phyloP scores from a whole-genome alignment of 2,329 filamentous ascomycete genomes.

The Magnaporthiopsis incrustans region DNA sequence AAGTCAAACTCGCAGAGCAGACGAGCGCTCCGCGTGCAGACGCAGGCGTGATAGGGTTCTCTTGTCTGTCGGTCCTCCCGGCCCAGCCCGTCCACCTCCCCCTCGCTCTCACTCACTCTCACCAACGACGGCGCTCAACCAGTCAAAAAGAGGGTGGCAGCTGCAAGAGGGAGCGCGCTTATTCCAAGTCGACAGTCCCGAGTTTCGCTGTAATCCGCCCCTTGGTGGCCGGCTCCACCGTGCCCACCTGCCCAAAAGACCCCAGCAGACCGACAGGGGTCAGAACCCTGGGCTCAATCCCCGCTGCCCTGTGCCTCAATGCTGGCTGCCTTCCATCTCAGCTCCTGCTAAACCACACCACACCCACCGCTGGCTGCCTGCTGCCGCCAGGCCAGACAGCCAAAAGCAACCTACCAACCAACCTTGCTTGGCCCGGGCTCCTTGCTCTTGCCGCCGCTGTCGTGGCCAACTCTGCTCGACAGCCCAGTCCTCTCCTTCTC shows the following conservation, averaged over 20 bases:
- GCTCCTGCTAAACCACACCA: neutral
- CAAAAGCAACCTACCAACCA: neutral
- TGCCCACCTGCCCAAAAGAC: neutral
- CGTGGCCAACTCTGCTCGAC: slow-evolving; percentile 6
- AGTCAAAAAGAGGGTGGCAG: neutral
- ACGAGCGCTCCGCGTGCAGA: neutral
- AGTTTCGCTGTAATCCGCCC: neutral
- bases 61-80: neutral
- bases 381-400: neutral
- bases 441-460: neutral
- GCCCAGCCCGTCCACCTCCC: neutral
- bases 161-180: neutral
- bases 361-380: neutral
- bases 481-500: neutral
- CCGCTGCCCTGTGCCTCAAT: neutral
- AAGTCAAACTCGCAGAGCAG: neutral
- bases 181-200: neutral
- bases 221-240: neutral
- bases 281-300: neutral
- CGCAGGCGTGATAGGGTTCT: neutral
- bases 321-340: neutral
- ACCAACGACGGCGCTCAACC: neutral
- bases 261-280: neutral
- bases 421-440: neutral
- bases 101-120: neutral